A percentile compares a stretch with the other conserved stretches of the same genome.
Evolutionary conservation across 495 filamentous ascomycete genomes (phyloP).

Genomic region (Thermochaetoides thermophila): DNA sequence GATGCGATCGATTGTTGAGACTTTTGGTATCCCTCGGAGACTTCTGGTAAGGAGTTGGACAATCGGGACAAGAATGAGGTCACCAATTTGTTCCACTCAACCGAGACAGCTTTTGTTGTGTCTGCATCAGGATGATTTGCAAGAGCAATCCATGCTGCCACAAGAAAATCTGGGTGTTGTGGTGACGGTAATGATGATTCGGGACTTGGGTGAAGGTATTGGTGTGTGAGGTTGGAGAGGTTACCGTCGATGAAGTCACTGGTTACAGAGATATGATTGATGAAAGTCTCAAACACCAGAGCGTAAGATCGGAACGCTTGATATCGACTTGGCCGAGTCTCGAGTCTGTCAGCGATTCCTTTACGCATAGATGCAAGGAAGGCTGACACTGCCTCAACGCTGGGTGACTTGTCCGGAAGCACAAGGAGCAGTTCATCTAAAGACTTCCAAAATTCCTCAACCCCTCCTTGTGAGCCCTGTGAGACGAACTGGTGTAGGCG

Average conservation of each 20-base stretch:
- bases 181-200: conserved; percentile 23
- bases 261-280: conserved; percentile 15
- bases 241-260: conserved; percentile 29
- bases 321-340: conserved; percentile 47
- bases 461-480: conserved; percentile 64
- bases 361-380: conserved; percentile 50
- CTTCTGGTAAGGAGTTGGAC: conserved; percentile 56
- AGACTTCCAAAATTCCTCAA: conserved; percentile 54
- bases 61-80: conserved; percentile 44
- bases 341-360: conserved; percentile 58
- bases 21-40: conserved; percentile 54
- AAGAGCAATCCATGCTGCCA: conserved; percentile 17
- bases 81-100: conserved; percentile 40
- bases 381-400: conserved; percentile 32
- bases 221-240: conserved; percentile 24
- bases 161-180: conserved; percentile 15
- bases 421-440: conserved; percentile 42
- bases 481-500: conserved; percentile 60
- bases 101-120: conserved; percentile 4
- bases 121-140: conserved; percentile 12
- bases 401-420: conserved; percentile 41
- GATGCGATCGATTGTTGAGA: conserved; percentile 53
- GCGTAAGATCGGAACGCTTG: conserved; percentile 65
- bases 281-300: conserved; percentile 36
- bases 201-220: conserved; percentile 24